phyloP scores from a whole-genome alignment of 1,284 basidiomycete species.

The Apiotrichum porosum region DNA sequence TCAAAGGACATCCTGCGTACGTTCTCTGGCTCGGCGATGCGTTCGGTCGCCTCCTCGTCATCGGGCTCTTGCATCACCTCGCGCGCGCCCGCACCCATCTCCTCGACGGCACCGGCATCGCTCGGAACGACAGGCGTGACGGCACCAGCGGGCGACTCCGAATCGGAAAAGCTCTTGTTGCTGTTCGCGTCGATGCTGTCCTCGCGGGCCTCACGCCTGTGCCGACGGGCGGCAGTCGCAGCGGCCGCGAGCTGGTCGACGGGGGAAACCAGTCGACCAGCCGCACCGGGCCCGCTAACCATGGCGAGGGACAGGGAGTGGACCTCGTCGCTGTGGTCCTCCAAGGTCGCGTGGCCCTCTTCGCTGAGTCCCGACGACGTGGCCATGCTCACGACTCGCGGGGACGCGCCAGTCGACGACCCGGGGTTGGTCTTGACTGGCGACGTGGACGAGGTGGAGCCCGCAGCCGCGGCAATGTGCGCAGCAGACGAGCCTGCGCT shows the following conservation, averaged over 20 bases:
- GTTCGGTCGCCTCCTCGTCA: no score
- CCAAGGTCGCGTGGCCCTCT: not conserved
- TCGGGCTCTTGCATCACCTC: no score
- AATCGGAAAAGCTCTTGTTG: no score
- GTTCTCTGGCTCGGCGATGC: no score
- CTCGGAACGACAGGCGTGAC: no score
- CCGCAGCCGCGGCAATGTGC: no score
- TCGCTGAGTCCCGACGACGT: not conserved
- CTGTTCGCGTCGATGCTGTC: no score
- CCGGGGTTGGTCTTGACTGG: not conserved
- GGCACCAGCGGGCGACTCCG: no score
- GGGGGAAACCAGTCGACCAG: not conserved
- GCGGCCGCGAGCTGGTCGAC: constrained; percentile 9
- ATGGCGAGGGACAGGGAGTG: not conserved
- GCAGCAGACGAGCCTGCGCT: not conserved
- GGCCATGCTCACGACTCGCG: not conserved
- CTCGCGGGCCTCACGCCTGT: not conserved
- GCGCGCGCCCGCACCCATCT: no score
- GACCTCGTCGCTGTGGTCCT: not conserved
- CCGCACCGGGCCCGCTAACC: not conserved
- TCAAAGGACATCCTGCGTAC: no score
- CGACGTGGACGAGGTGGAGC: no score
- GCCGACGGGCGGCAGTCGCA: constrained; percentile 3
- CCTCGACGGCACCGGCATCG: no score
- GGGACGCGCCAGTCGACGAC: not conserved